Base-by-base conservation (phyloP, 1,284 basidiomycete genomes). In the Cystobasidium sp. region DNA sequence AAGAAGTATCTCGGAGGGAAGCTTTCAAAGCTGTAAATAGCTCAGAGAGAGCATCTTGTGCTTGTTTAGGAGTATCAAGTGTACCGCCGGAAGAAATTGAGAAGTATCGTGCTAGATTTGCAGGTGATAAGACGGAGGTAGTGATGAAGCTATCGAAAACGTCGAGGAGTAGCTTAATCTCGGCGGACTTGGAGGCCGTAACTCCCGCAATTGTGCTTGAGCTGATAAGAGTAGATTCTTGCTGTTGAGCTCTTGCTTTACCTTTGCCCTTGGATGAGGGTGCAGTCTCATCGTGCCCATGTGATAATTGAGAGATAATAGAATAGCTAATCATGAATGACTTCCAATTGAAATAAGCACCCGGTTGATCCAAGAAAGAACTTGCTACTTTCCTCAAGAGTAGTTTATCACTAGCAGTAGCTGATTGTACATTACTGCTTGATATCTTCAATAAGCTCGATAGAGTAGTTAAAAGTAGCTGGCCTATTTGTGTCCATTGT, bases 101-200 rank as follows among this genome's bases (percentile, higher is more conserved):
- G 22, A 65, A 59, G 14, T 52, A 46, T n/a, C 63, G 47, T 14
- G 63, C 55, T 37, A 73, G 63, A 44, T 66, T 73, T 22, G n/a
- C 49, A 8, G 51, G 62, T 18, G 70, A 73, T 41, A 73, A 73
- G 6, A 73, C 7, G 5, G 64, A 16, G 1, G 24, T 53, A 3
- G 9, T 43, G 8, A 66, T 52, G 22, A 66, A 52, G 51, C 39
- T n/a, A 31, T 63, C 12, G 46, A 63, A 44, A 16, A 47, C 22
- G 7, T 41, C 44, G 31, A 47, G 24, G 24, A 63, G 44, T 6
- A 24, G 20, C 37, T 49, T 31, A 6, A 51, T 14, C 14, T 55
- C 1, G 3, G 53, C 14, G 10, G 24, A 55, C 10, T 10, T 55
- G 53, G 53, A 20, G 22, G 53, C 3, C 3, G 53, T 24, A 1